Base-by-base conservation (phyloP, 2,329 filamentous ascomycete genomes). In the Colletotrichum filicis region DNA sequence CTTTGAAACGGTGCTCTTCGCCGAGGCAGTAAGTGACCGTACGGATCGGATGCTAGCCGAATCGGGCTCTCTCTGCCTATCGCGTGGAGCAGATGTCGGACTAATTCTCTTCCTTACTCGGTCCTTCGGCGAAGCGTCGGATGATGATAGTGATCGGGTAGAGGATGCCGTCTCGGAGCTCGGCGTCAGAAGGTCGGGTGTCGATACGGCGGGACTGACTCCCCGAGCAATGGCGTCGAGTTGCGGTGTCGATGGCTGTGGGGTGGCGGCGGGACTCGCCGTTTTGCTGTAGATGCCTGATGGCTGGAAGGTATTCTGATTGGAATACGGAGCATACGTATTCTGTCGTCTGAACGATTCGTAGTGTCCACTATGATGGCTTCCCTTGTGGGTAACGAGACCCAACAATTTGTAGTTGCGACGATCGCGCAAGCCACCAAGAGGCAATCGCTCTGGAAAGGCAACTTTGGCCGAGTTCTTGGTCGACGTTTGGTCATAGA, bases 401-500 rank as follows among this genome's bases (percentile, higher is more conserved):
- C 93, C 95, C 0, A 97, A 88, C 5, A 99, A 87, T 78, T 92
- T 94, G 83, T 98, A 99, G 79, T 90, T 93, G 75, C 92, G 93
- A 78, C 93, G 92, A 69, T 93, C 89, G 56, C 97, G 83, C 28
- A 98, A 85, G 1, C 95, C 92, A 1, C 97, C 97, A 3, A 99
- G 85, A 0, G 94, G 91, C 2, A 99, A 83, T n/a, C 89, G 88
- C 82, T 98, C 96, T 0, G 95, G 95, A 78, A 98, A 99, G 0
- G 93, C 87, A 2, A 99, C 95, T 81, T 98, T 98, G 78, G 96
- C 96, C 72, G 94, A 92, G 80, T 99, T 99, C 84, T 99, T 99
- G 56, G 93, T 93, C 1, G 95, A 98, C 61, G 91, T 90, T 26
- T 89, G 87, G 76, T 97, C 95, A 83, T 95, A 99, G 76, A 98